Percentiles rank a stretch among this genome's conserved stretches.
phyloP scores from a whole-genome alignment of 2,329 filamentous ascomycete species.

The Colletotrichum lupini region DNA sequence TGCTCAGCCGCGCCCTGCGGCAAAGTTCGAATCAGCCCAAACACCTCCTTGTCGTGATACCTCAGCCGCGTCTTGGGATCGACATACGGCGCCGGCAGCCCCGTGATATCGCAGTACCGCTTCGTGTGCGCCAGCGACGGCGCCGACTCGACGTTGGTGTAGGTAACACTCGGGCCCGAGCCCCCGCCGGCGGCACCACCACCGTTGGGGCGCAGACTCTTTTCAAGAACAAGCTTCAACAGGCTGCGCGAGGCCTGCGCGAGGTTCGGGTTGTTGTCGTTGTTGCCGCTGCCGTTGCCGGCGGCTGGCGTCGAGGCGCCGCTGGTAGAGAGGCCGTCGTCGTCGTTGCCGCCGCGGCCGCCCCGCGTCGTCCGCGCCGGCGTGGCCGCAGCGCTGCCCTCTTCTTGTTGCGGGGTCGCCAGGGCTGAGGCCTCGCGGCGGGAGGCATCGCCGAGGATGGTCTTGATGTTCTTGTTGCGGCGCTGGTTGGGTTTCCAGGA shows the following conservation, averaged over 20 bases:
- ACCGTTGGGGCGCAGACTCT: conserved; percentile 67
- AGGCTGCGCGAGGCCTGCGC: conserved; percentile 90
- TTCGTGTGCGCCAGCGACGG: conserved; percentile 86
- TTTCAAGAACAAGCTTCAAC: conserved; percentile 89
- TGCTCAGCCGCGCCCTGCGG: conserved; percentile 87
- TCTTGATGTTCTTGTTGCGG: conserved; percentile 99
- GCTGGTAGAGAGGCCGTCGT: conserved; percentile 67
- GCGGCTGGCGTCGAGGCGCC: conserved; percentile 67
- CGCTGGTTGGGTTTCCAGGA: conserved; percentile 93
- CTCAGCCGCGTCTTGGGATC: conserved; percentile 95
- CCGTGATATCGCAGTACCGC: conserved; percentile 96
- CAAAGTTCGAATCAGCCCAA: conserved; percentile 82
- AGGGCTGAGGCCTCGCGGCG: conserved; percentile 84
- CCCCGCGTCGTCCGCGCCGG: conserved; percentile 50
- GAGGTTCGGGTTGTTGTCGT: conserved; percentile 72
- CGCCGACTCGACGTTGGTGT: conserved; percentile 96
- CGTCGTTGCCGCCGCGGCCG: conserved; percentile 30
- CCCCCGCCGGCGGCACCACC: conserved; percentile 43
- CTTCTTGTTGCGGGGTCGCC: conserved; percentile 78
- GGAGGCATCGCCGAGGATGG: conserved; percentile 89
- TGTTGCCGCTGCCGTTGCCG: conserved; percentile 45
- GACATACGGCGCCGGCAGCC: conserved; percentile 88
- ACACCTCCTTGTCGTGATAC: conserved; percentile 94
- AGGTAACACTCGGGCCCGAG: conserved; percentile 80
- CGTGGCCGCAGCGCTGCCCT: conserved; percentile 80